Evolutionary conservation across 2,329 filamentous ascomycete species (phyloP), one percentile per base, ranked within the genome.

Genomic region (Gremmenia infestans): DNA sequence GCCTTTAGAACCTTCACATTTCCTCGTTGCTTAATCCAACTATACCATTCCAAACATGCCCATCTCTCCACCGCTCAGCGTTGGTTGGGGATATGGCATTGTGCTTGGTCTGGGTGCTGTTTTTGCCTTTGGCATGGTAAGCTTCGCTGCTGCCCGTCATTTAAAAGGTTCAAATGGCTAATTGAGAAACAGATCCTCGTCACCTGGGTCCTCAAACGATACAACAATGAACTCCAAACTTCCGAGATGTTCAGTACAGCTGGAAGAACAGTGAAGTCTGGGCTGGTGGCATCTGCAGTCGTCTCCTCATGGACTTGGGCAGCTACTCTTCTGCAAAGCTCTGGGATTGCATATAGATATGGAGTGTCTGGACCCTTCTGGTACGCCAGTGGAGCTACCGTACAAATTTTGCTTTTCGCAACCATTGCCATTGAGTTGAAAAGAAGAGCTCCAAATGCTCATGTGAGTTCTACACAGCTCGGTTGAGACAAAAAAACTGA

Each of bases 231-330:
- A 71, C 76, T 92, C 3, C 91, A 96, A 71, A 96, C 92, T 0
- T 92, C 88, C 0, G 91, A 96, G 74, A 94, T 91, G 83, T 96
- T 96, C 78, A 91, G 82, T 61, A 96, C 91, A 0, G 91, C 91
- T 50, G 91, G 91, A 17, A 80, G 92, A 59, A 91, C 89, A 1
- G 89, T 96, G 63, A 96, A 96, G 70, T 91, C 89, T 8, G 92
- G 91, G 45, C 78, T 96, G 14, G 90, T 96, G 0, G 89, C 89
- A 11, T 89, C 89, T 5, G 91, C 91, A 15, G 91, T 96, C n/a
- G 90, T 96, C 3, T 92, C 88, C 15, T 91, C 87, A 5, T 96
- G 92, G 91, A 96, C 91, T 0, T 96, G 91, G 91, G 91, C 90
- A 0, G 91, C 89, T 22, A 94, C 89, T 0, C 76, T 93, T 1